Percentiles rank a stretch among this genome's conserved stretches.
Evolutionary conservation across 2,329 filamentous ascomycete species (phyloP).

Genomic region (Trichoderma atrobrunneum): DNA sequence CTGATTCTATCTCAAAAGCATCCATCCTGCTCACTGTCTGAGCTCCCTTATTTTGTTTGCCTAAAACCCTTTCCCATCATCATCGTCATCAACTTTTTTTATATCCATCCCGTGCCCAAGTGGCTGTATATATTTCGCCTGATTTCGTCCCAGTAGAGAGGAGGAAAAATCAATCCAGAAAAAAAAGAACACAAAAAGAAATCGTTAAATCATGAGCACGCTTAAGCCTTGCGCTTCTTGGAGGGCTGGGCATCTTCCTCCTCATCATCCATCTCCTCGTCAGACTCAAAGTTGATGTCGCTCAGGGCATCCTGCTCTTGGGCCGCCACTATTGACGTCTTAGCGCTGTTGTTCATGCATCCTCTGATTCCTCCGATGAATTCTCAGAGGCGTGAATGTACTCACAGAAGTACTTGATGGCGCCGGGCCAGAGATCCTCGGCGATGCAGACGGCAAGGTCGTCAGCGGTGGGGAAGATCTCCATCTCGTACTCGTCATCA

Average conservation of each 20-base stretch:
- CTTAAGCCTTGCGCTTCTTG: conserved; percentile 45
- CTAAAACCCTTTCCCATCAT: not conserved
- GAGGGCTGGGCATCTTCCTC: conserved; percentile 39
- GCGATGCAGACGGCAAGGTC: conserved; percentile 76
- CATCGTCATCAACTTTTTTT: conserved; percentile 1
- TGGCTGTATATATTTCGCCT: not conserved
- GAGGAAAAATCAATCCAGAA: not conserved
- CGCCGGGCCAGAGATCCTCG: conserved; percentile 85
- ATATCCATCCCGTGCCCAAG: not conserved
- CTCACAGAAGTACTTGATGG: conserved; percentile 89
- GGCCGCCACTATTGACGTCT: conserved; percentile 41
- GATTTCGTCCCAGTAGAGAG: not conserved
- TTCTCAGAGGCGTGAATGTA: conserved; percentile 26
- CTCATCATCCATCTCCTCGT: conserved; percentile 53
- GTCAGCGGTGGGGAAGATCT: conserved; percentile 86
- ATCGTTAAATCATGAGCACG: conserved; percentile 2
- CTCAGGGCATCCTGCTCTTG: conserved; percentile 65
- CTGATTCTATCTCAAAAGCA: conserved; percentile 3
- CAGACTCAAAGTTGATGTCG: conserved; percentile 68
- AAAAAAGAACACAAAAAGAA: not conserved
- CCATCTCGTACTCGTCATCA: conserved; percentile 65
- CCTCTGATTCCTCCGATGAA: conserved; percentile 2
- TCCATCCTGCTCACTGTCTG: not conserved
- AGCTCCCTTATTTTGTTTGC: not conserved
- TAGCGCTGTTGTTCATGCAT: conserved; percentile 2